Base-by-base conservation (phyloP, 768 basidiomycete species). In the Sarcomyxa edulis region DNA sequence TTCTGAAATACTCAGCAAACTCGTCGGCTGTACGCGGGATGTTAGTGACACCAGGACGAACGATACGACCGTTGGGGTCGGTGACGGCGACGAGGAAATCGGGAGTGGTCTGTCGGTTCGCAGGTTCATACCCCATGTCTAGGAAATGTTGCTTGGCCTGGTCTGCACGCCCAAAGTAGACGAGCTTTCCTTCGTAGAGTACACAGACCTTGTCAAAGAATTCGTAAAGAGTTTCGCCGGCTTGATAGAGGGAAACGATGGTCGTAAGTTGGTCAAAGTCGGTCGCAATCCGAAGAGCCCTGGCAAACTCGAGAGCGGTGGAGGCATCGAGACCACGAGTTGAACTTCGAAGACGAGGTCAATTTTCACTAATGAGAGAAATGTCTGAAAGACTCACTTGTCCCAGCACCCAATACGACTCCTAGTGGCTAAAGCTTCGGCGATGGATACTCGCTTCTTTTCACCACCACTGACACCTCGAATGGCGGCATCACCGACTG, bases 231-330 rank as follows among this genome's bases (percentile, higher is more conserved):
- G 54, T 54, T 52, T 79, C 77, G 65, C 81, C 81, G 6, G 85
- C 89, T 58, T 92, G 89, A 58, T 92, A 91, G 25, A 93, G 75
- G 1, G 85, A 82, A n/a, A 86, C 84, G 41, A 92, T 72, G 0
- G 81, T 87, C 0, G 81, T 64, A 12, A 57, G 43, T n/a, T 61
- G 53, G 39, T 64, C 64, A 3, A 71, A 62, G 48, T 87, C 78
- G 0, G 84, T 84, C 3, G 72, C 64, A 28, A 78, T 67, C 3
- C 84, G 74, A 23, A 89, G 64, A 1, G 79, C 75, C 31, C 69
- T 76, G 32, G 78, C 76, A 47, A 84, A 87, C 53, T 87, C 84
- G 25, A 84, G 61, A 9, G 84, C 85, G 2, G 84, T 87, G 11
- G 75, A 78, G 0, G 82, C 70, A 52, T 82, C 80, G 32, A 82